Conservation (phyloP, 352 stramenopile species). For the Phytophthora nicotianae region DNA sequence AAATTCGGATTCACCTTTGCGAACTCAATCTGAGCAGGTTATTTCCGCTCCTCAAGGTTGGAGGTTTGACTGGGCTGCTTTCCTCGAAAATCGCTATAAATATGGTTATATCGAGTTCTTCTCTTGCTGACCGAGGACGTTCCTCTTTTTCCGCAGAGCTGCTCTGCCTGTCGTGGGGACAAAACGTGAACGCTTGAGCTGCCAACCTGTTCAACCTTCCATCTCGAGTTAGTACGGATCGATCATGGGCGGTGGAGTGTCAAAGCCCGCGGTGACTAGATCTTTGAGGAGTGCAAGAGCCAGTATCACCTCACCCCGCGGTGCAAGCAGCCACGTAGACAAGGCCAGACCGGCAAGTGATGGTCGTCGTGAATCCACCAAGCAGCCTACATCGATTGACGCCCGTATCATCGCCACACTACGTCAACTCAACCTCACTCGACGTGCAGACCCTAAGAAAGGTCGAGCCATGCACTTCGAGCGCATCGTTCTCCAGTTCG, state of each 20-base stretch:
- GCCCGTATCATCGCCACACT: slow-evolving; percentile 72
- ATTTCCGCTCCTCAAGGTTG: slow-evolving; percentile 20
- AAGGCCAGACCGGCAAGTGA: slow-evolving; percentile 16
- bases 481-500: slow-evolving; percentile 79
- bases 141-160: slow-evolving; percentile 3
- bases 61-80: background rate
- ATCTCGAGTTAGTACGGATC: slow-evolving; percentile 14
- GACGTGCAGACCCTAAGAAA: slow-evolving; percentile 49
- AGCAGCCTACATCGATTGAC: slow-evolving; percentile 61
- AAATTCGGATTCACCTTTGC: background rate
- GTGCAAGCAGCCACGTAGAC: slow-evolving; percentile 12
- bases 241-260: slow-evolving; percentile 51
- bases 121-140: slow-evolving; percentile 14
- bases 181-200: slow-evolving; percentile 8
- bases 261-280: slow-evolving; percentile 12
- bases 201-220: slow-evolving; percentile 1
- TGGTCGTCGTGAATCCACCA: slow-evolving; percentile 38
- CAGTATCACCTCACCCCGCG: slow-evolving; percentile 18
- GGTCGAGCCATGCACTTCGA: slow-evolving; percentile 71
- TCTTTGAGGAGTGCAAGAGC: slow-evolving; percentile 1
- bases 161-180: slow-evolving; percentile 9
- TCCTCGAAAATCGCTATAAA: slow-evolving; percentile 28
- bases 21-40: slow-evolving; percentile 7
- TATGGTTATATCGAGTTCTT: slow-evolving; percentile 12
- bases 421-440: slow-evolving; percentile 61